A percentile compares a stretch with the other conserved stretches of the same genome.
Conservation (phyloP, 2,329 filamentous ascomycete species). For the Alternaria tenuissima region DNA sequence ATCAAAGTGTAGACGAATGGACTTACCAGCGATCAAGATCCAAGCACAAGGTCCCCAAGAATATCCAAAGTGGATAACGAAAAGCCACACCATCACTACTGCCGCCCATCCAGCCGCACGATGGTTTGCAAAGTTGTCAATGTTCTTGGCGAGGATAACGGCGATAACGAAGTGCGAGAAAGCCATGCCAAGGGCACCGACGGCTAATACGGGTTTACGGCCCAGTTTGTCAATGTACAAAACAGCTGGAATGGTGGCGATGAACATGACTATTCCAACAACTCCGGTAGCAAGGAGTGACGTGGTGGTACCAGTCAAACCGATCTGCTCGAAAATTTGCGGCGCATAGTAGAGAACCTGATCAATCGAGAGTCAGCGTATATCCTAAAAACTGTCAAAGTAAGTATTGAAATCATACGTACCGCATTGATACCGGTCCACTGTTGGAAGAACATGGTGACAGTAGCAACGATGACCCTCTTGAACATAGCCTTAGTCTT, state of each 20-base stretch:
- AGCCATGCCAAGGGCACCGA: conserved; percentile 75
- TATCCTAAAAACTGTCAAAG: not conserved
- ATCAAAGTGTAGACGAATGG: too few relatives aligned
- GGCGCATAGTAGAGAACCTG: conserved; percentile 59
- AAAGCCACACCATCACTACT: conserved; percentile 76
- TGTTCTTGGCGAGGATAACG: conserved; percentile 70
- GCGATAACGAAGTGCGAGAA: conserved; percentile 76
- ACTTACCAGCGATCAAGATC: conserved; percentile 68
- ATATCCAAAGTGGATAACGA: conserved; percentile 77
- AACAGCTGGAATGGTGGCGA: conserved; percentile 68
- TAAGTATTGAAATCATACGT: not conserved
- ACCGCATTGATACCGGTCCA: conserved; percentile 62
- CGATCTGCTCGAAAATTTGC: conserved; percentile 59
- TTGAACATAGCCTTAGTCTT: conserved; percentile 71
- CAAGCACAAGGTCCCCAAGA: conserved; percentile 78
- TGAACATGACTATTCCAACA: conserved; percentile 74
- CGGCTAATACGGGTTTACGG: conserved; percentile 68
- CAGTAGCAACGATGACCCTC: conserved; percentile 68
- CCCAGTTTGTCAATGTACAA: conserved; percentile 71
- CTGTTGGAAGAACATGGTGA: conserved; percentile 60
- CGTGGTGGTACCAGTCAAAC: conserved; percentile 55
- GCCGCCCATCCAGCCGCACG: conserved; percentile 73
- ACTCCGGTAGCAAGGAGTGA: conserved; percentile 75
- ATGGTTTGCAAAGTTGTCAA: conserved; percentile 64
- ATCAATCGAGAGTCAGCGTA: conserved; percentile 29